These are phyloP conservation scores for Paraleonurus japonicus DNA, from an alignment of 257 asterid species.

Conservation along the genomic window DNA sequence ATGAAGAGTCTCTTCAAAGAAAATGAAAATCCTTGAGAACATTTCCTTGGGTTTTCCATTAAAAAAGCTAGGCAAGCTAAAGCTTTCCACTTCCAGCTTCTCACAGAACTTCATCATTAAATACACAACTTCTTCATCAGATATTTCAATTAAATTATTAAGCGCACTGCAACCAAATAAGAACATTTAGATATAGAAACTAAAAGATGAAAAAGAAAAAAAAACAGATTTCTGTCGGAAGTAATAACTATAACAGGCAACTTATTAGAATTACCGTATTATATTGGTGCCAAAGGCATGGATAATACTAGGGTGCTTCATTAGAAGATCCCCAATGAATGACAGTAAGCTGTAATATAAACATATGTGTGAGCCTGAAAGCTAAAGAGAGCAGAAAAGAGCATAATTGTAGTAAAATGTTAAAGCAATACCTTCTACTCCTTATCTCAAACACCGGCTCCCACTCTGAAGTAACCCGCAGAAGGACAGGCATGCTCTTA, in stretches of 20 bases:
- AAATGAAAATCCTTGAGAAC: constrained; percentile 39
- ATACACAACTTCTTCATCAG: constrained; percentile 56
- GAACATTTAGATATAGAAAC: constrained; percentile 17
- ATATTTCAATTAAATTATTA: constrained; percentile 53
- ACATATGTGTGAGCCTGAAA: constrained; percentile 15
- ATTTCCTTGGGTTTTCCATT: constrained; percentile 43
- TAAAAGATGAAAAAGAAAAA: neutral
- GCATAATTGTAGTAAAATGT: constrained; percentile 18
- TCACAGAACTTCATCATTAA: constrained; percentile 61
- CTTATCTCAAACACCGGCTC: constrained; percentile 56
- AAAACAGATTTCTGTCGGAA: neutral
- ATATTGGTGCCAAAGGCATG: constrained; percentile 50
- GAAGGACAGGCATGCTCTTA: constrained; percentile 38
- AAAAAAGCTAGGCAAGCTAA: constrained; percentile 34
- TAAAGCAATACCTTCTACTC: constrained; percentile 59
- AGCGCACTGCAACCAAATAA: constrained; percentile 66
- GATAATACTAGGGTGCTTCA: constrained; percentile 49
- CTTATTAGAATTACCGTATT: constrained; percentile 47
- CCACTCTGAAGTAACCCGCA: constrained; percentile 53
- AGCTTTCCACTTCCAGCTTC: constrained; percentile 50
- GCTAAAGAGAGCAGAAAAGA: constrained; percentile 17
- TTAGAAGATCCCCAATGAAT: constrained; percentile 58
- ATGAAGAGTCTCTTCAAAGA: constrained; percentile 42
- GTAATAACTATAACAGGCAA: constrained; percentile 11
- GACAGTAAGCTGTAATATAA: constrained; percentile 56